phyloP scores from a whole-genome alignment of 2,329 filamentous ascomycete species.

The Huntiella savannae region DNA sequence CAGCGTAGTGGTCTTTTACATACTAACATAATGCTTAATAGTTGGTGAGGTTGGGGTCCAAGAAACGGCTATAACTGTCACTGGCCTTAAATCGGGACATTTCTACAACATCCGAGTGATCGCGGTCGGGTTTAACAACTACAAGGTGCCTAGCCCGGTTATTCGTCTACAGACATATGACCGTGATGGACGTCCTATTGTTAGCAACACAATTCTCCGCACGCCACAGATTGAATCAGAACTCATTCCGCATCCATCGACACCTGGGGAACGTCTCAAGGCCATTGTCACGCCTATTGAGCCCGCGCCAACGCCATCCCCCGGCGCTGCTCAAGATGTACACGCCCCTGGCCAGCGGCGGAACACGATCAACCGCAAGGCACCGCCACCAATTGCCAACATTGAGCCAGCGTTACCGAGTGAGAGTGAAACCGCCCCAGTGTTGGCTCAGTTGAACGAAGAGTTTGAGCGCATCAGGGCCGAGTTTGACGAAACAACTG shows the following conservation, averaged over 20 bases:
- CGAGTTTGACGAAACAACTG: conserved; percentile 64
- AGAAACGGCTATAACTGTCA: conserved; percentile 66
- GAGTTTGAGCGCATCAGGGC: conserved; percentile 61
- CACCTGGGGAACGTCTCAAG: conserved; percentile 26
- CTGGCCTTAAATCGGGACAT: conserved; percentile 64
- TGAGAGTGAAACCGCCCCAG: conserved; percentile 28
- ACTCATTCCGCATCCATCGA: conserved; percentile 20
- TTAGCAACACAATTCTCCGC: conserved; percentile 36
- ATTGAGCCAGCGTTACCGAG: conserved; percentile 30
- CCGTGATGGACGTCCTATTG: conserved; percentile 41
- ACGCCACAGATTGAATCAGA: conserved; percentile 37
- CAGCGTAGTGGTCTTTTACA: neutral
- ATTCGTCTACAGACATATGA: conserved; percentile 65
- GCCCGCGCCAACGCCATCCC: conserved; percentile 23
- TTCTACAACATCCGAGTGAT: conserved; percentile 91
- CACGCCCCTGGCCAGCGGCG: conserved; percentile 19
- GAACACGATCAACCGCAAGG: conserved; percentile 44
- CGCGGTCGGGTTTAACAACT: conserved; percentile 77
- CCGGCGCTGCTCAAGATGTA: neutral
- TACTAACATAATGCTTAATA: conserved; percentile 17
- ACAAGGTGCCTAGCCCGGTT: conserved; percentile 72
- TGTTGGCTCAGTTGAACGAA: conserved; percentile 60
- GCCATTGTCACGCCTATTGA: conserved; percentile 39
- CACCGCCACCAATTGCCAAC: conserved; percentile 51
- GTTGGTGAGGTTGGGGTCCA: conserved; percentile 66